Conservation (phyloP, 1,284 basidiomycete genomes). For the Exobasidium rhododendri region DNA sequence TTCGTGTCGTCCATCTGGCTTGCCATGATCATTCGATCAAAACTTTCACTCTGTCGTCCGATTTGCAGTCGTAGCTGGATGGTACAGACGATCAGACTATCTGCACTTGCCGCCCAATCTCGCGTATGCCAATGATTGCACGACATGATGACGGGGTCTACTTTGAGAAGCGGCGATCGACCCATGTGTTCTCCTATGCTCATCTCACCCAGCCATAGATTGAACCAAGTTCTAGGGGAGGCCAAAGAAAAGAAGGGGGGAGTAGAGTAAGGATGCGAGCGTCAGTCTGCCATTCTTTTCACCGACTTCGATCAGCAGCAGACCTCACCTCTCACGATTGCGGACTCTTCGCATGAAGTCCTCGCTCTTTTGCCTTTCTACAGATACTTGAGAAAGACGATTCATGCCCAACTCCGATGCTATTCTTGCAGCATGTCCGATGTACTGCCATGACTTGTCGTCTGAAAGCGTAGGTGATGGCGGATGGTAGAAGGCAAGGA, state of each 20-base stretch:
- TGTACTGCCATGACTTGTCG: constrained; percentile 3
- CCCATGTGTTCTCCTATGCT: not conserved
- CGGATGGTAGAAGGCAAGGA: constrained; percentile 11
- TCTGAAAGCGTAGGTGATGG: not conserved
- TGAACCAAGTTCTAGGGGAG: constrained; percentile 9
- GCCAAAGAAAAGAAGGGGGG: too few relatives aligned
- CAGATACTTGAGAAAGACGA: not conserved
- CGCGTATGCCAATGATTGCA: not conserved
- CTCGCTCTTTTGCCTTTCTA: not conserved
- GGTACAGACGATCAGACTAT: not conserved
- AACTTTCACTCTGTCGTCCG: not conserved
- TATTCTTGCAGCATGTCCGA: constrained; percentile 4
- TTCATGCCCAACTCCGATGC: constrained; percentile 10
- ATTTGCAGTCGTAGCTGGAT: not conserved
- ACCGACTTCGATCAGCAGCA: too few relatives aligned
- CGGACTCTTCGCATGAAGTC: not conserved
- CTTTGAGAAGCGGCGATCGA: not conserved
- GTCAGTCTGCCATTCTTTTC: too few relatives aligned
- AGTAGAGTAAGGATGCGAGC: too few relatives aligned
- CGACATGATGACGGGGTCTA: not conserved
- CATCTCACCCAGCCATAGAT: constrained; percentile 5
- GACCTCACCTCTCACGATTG: constrained; percentile 2
- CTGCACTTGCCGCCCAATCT: not conserved
- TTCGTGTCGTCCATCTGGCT: not conserved
- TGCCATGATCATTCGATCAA: not conserved